phyloP scores from a whole-genome alignment of 2,329 filamentous ascomycete genomes.

The Periconia digitata region DNA sequence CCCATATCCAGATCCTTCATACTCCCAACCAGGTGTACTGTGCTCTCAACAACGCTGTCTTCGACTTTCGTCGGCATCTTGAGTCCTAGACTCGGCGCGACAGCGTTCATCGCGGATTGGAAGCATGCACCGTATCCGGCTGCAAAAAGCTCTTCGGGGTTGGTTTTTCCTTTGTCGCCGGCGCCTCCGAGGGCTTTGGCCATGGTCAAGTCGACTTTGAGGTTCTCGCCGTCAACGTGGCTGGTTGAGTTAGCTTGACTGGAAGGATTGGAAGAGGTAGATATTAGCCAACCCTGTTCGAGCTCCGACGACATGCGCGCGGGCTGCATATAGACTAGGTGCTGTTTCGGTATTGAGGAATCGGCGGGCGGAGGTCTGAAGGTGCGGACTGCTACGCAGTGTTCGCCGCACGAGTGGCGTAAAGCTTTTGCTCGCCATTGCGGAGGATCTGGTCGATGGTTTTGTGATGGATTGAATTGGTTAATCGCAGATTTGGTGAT shows the following conservation, averaged over 20 bases:
- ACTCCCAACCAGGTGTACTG: constrained; percentile 49
- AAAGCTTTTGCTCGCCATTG: too few relatives aligned
- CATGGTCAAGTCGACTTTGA: constrained; percentile 46
- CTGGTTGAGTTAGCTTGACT: constrained; percentile 8
- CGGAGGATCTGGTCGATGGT: too few relatives aligned
- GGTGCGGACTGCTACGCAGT: too few relatives aligned
- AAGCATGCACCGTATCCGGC: constrained; percentile 53
- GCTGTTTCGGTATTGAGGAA: constrained; percentile 45
- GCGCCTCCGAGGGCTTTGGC: constrained; percentile 49
- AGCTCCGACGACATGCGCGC: constrained; percentile 44
- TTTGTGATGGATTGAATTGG: too few relatives aligned
- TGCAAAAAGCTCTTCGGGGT: constrained; percentile 49
- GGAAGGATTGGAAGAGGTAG: background rate
- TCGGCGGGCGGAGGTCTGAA: constrained; percentile 17
- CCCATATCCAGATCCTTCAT: constrained; percentile 51
- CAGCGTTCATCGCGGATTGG: constrained; percentile 51
- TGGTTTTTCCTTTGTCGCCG: constrained; percentile 46
- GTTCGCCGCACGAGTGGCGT: too few relatives aligned
- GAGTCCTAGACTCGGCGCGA: constrained; percentile 44
- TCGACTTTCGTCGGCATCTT: constrained; percentile 45
- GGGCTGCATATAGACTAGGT: constrained; percentile 43
- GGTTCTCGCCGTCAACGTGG: constrained; percentile 38
- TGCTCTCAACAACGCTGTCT: constrained; percentile 45
- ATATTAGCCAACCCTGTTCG: constrained; percentile 28
- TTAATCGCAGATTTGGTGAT: too few relatives aligned